Base-by-base conservation (phyloP, 768 basidiomycete genomes). In the Coprinopsis strossmayeri region DNA sequence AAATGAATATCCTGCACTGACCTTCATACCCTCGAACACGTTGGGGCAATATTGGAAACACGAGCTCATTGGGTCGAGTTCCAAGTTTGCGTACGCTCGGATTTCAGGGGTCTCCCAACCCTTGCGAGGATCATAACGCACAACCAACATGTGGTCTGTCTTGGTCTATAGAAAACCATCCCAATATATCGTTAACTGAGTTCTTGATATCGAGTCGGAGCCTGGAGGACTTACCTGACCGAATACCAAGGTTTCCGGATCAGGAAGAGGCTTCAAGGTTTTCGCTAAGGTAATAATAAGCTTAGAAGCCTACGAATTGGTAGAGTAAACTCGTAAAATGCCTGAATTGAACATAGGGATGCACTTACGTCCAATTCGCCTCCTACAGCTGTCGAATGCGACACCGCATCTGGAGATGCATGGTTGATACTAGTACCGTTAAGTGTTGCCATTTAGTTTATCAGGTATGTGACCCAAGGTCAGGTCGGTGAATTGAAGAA, bases 41-140 rank as follows among this genome's bases (percentile, higher is more conserved):
- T 81, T 77, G 27, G 89, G 82, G 7, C 85, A 86, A 66, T 95
- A 95, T 58, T 96, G 93, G 54, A 96, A 74, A 41, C 91, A 92
- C 35, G 84, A 60, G 71, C 79, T 58, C 48, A 81, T 78, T 3
- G 89, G 89, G 56, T 90, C 85, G 10, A 91, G 65, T 2, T 64
- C 61, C 34, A 91, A 57, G 2, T 84, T 83, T 0, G 74, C 82
- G 56, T 91, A 87, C 0, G 86, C 85, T 57, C 78, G 82, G 58
- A 90, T 85, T 55, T 84, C 77, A 0, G 87, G 87, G 1, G 72
- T 65, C 5, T 77, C 77, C 87, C 87, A 90, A 9, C 87, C 87
- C 3, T 64, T 70, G 15, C 61, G 54, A 0, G 83, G 81, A 42
- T 82, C 71, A 65, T 79, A 87, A n/a, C 73, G 70, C 20, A 75